These are phyloP conservation scores for Chaetomium sp. DNA, from an alignment of 2,329 filamentous ascomycete species.

Conservation along the genomic window DNA sequence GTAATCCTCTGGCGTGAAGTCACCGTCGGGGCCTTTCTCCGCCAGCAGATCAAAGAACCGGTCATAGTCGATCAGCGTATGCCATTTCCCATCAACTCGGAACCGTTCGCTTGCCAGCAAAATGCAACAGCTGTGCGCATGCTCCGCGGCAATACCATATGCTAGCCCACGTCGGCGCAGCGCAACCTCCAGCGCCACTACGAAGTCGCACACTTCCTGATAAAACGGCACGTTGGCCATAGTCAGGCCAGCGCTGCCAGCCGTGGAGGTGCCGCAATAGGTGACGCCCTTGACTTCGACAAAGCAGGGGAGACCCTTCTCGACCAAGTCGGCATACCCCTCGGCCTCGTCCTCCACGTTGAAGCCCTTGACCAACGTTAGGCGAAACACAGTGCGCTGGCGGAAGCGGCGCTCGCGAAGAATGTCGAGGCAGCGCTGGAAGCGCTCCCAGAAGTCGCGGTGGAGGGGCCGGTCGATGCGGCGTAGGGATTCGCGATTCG, in stretches of 20 bases:
- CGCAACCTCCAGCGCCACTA: slow-evolving; percentile 64
- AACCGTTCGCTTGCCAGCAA: slow-evolving; percentile 80
- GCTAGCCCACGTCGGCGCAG: slow-evolving; percentile 63
- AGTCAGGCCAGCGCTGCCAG: slow-evolving; percentile 76
- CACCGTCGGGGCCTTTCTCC: slow-evolving; percentile 53
- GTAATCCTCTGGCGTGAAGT: slow-evolving; percentile 86
- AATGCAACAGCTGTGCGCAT: slow-evolving; percentile 90
- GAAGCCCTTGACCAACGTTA: slow-evolving; percentile 96
- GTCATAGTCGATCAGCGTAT: slow-evolving; percentile 85
- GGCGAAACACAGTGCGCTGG: slow-evolving; percentile 87
- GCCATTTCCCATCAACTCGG: slow-evolving; percentile 70
- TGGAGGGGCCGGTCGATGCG: slow-evolving; percentile 89
- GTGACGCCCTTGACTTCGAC: slow-evolving; percentile 96
- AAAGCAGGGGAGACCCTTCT: slow-evolving; percentile 80
- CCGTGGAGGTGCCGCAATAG: slow-evolving; percentile 86
- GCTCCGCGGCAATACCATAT: slow-evolving; percentile 91
- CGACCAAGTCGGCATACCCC: slow-evolving; percentile 85
- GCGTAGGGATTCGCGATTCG: slow-evolving; percentile 78
- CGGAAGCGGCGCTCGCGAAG: slow-evolving; percentile 73
- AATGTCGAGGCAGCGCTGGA: slow-evolving; percentile 85
- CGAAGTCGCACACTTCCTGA: slow-evolving; percentile 79
- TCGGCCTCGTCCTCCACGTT: slow-evolving; percentile 90
- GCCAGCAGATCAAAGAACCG: slow-evolving; percentile 82
- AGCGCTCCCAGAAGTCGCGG: slow-evolving; percentile 95
- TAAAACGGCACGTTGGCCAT: slow-evolving; percentile 98